A percentile compares a stretch with the other conserved stretches of the same genome.
These are phyloP conservation scores for Metschnikowia reukaufii DNA, from an alignment of 805 yeast species.

Conservation along the genomic window DNA sequence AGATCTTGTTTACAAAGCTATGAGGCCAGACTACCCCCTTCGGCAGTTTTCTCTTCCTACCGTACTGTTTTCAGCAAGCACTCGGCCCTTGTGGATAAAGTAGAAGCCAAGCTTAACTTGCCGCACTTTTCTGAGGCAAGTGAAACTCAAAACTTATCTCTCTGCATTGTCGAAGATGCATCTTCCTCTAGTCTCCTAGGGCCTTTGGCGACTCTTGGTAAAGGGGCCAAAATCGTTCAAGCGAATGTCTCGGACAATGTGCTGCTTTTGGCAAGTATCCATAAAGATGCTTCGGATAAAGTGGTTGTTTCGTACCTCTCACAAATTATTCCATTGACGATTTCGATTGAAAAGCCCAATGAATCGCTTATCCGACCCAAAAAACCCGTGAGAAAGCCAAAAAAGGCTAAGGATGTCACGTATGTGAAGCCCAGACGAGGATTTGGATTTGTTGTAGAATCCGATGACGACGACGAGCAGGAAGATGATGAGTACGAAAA, in stretches of 20 bases:
- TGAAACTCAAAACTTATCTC: not conserved
- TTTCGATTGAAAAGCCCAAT: slow-evolving; percentile 6
- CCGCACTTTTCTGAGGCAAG: slow-evolving; percentile 8
- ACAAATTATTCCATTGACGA: slow-evolving; percentile 15
- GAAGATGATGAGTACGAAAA: slow-evolving; percentile 1
- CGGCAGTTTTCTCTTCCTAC: slow-evolving; percentile 7
- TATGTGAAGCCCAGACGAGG: slow-evolving; percentile 16
- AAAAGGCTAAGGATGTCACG: not conserved
- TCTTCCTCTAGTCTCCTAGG: slow-evolving; percentile 8
- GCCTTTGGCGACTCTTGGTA: slow-evolving; percentile 11
- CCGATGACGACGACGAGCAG: slow-evolving; percentile 5
- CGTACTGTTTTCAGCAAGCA: slow-evolving; percentile 11
- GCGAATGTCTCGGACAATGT: slow-evolving; percentile 6
- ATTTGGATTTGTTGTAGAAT: slow-evolving; percentile 15
- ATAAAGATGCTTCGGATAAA: slow-evolving; percentile 2
- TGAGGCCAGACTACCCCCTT: slow-evolving; percentile 14
- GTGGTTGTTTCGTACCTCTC: slow-evolving; percentile 9
- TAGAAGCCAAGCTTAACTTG: slow-evolving; percentile 6
- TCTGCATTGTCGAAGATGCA: not conserved
- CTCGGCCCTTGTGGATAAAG: slow-evolving; percentile 4
- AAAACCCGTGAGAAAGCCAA: slow-evolving; percentile 6
- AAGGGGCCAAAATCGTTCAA: slow-evolving; percentile 4
- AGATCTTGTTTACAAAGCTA: slow-evolving; percentile 3
- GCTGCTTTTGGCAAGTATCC: slow-evolving; percentile 9
- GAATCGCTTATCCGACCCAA: slow-evolving; percentile 4